These are phyloP conservation scores for Argentina anserina DNA, from an alignment of 306 rosid genomes.

Conservation along the genomic window DNA sequence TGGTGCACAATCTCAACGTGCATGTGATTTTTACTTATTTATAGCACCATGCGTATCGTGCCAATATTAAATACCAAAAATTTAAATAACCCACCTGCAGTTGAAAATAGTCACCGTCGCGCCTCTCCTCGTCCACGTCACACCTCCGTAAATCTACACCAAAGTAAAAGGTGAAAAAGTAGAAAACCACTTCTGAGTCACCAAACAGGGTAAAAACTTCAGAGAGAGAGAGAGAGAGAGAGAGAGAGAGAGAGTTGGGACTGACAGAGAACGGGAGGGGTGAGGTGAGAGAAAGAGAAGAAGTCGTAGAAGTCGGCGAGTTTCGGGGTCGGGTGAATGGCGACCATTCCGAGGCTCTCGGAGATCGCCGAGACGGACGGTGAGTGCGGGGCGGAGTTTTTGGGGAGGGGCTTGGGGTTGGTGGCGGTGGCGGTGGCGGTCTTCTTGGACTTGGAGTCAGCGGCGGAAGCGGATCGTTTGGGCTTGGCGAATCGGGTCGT, in stretches of 20 bases:
- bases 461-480: slow-evolving; percentile 37
- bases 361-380: slow-evolving; percentile 53
- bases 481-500: slow-evolving; percentile 69
- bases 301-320: slow-evolving; percentile 90
- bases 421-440: slow-evolving; percentile 23
- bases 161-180: neutral
- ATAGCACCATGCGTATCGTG: neutral
- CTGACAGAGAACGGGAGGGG: slow-evolving; percentile 78
- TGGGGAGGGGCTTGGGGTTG: slow-evolving; percentile 18
- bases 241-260: neutral
- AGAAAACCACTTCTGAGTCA: neutral
- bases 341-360: slow-evolving; percentile 73
- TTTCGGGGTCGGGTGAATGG: slow-evolving; percentile 89
- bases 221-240: no score
- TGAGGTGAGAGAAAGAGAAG: slow-evolving; percentile 66
- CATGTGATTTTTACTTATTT: neutral
- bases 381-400: slow-evolving; percentile 36
- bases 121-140: slow-evolving; percentile 38
- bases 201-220: neutral
- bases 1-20: neutral
- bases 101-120: slow-evolving; percentile 60
- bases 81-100: slow-evolving; percentile 41
- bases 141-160: slow-evolving; percentile 62
- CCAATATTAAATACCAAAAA: neutral
- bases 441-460: slow-evolving; percentile 69